Percentiles rank a stretch among this genome's conserved stretches.
Evolutionary conservation across 179 eudicot genomes (phyloP).

Genomic region (Corrigiola litoralis): DNA sequence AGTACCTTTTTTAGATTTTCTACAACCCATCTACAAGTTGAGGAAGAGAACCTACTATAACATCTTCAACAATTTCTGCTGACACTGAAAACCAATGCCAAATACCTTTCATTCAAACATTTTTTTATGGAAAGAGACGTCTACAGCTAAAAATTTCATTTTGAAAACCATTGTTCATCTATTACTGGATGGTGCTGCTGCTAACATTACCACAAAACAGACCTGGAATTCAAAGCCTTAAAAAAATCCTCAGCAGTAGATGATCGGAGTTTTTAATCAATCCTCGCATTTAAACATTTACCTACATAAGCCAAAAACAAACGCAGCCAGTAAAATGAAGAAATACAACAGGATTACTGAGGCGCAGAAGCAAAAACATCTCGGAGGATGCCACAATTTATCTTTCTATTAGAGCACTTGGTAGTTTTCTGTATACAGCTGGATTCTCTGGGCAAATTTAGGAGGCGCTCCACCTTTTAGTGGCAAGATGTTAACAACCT

Average conservation of each 20-base stretch:
- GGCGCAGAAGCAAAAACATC: conserved; percentile 8
- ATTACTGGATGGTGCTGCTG: not conserved
- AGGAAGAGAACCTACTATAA: too few relatives aligned
- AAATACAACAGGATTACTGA: not conserved
- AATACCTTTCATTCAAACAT: too few relatives aligned
- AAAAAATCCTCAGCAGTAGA: conserved; percentile 17
- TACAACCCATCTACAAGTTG: too few relatives aligned
- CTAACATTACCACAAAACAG: not conserved
- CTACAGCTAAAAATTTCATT: too few relatives aligned
- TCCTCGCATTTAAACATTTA: conserved; percentile 2
- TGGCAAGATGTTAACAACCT: conserved; percentile 72
- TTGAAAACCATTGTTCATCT: not conserved
- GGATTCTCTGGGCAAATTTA: conserved; percentile 66
- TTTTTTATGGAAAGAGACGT: too few relatives aligned
- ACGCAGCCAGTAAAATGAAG: not conserved
- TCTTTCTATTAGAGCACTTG: conserved; percentile 58
- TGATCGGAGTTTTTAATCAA: not conserved
- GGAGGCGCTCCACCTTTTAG: conserved; percentile 74
- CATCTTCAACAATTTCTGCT: too few relatives aligned
- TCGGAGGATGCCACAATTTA: not conserved
- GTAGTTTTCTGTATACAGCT: conserved; percentile 67
- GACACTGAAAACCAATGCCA: too few relatives aligned
- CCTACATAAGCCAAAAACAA: conserved; percentile 3
- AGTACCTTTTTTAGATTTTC: too few relatives aligned
- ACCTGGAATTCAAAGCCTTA: not conserved